Conservation (phyloP, 2,329 filamentous ascomycete genomes). For the Thelonectria rubi region DNA sequence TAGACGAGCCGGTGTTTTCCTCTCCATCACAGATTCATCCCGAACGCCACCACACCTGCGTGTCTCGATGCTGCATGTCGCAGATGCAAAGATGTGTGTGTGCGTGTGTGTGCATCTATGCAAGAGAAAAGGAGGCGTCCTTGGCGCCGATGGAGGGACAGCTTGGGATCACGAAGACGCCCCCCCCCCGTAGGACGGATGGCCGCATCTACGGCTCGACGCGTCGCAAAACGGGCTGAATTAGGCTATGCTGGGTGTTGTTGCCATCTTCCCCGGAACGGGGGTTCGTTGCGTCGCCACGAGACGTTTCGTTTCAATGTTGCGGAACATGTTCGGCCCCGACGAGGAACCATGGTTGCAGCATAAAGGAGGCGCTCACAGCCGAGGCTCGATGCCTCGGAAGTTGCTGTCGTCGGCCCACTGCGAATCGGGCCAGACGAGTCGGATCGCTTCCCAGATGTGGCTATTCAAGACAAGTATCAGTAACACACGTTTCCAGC, state of each 20-base stretch:
- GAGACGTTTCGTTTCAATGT: conserved; percentile 39
- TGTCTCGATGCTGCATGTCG: conserved; percentile 22
- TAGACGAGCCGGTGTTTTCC: conserved; percentile 27
- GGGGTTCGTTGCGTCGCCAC: conserved; percentile 25
- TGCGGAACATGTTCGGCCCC: conserved; percentile 28
- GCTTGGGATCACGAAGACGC: conserved; percentile 35
- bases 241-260: conserved; percentile 33
- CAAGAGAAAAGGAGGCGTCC: conserved; percentile 1
- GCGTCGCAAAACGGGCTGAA: conserved; percentile 44
- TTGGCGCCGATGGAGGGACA: conserved; percentile 28
- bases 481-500: conserved; percentile 40
- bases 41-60: conserved; percentile 18
- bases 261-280: conserved; percentile 19
- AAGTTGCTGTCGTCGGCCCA: conserved; percentile 80
- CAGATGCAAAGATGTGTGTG: conserved; percentile 8
- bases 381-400: conserved; percentile 78
- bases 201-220: conserved; percentile 36
- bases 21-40: conserved; percentile 7
- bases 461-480: conserved; percentile 63
- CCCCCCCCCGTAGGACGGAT: conserved; percentile 30
- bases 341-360: conserved; percentile 16
- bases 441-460: conserved; percentile 92
- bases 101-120: conserved; percentile 6
- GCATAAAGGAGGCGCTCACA: conserved; percentile 59
- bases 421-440: conserved; percentile 89